A percentile compares a stretch with the other conserved stretches of the same genome.
Conservation (phyloP, 1,139 yeast species). For the Taphrina confusa region DNA sequence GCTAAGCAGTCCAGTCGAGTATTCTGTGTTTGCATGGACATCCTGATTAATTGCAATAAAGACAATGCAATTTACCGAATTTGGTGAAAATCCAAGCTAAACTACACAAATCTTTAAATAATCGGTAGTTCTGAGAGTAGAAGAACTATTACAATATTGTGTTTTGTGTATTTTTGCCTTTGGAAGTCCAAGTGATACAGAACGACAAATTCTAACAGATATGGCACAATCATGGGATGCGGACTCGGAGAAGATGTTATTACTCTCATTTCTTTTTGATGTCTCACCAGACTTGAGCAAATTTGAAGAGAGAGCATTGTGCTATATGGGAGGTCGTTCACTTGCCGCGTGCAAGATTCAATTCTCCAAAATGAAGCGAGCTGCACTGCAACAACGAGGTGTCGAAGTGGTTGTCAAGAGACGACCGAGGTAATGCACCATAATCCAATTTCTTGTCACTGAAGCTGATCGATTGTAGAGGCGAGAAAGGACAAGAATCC, state of each 20-base stretch:
- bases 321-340: neutral
- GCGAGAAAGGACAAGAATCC: no score
- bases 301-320: neutral
- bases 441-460: no score
- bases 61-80: no score
- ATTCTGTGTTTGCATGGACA: no score
- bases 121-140: no score
- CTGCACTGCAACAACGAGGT: constrained; percentile 1
- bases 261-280: neutral
- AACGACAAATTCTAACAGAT: neutral
- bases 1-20: no score
- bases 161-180: neutral
- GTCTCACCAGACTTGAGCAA: neutral
- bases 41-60: no score
- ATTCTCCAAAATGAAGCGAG: constrained; percentile 7
- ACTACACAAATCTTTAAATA: no score
- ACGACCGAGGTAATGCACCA: constrained; percentile 1
- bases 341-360: constrained; percentile 7
- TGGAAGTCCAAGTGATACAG: neutral
- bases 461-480: no score
- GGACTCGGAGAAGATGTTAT: constrained; percentile 3
- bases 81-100: no score
- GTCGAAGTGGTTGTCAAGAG: neutral
- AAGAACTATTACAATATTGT: no score
- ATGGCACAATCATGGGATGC: constrained; percentile 4